These are phyloP conservation scores for Chlorencoelia australis DNA, from an alignment of 2,329 filamentous ascomycete genomes.

Conservation along the genomic window DNA sequence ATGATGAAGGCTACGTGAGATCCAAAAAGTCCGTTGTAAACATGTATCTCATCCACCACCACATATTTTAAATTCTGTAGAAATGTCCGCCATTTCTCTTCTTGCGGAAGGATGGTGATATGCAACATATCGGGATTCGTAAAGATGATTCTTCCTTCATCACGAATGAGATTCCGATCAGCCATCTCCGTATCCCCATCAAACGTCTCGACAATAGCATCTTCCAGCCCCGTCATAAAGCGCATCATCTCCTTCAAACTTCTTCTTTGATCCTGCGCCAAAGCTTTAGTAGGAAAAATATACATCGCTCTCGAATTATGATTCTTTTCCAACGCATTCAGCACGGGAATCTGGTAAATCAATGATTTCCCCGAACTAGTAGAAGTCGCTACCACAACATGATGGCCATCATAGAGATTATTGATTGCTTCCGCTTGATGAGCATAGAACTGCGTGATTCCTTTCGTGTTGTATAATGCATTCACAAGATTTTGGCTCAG, in stretches of 20 bases:
- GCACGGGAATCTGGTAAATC: constrained; percentile 92
- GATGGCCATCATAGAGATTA: constrained; percentile 65
- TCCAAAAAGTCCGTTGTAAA: constrained; percentile 91
- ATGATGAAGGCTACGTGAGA: constrained; percentile 93
- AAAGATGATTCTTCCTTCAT: constrained; percentile 86
- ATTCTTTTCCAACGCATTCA: constrained; percentile 77
- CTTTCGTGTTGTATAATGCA: constrained; percentile 83
- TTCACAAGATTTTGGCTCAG: constrained; percentile 92
- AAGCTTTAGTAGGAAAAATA: constrained; percentile 93
- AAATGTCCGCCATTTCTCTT: constrained; percentile 80
- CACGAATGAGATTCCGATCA: constrained; percentile 68
- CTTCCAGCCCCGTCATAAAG: constrained; percentile 69
- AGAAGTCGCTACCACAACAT: constrained; percentile 89
- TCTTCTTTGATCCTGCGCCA: constrained; percentile 87
- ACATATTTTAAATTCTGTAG: constrained; percentile 85
- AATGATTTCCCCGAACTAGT: constrained; percentile 95
- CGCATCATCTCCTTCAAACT: constrained; percentile 77
- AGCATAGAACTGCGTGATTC: constrained; percentile 76
- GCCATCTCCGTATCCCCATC: constrained; percentile 87
- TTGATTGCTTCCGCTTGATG: constrained; percentile 96
- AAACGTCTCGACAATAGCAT: constrained; percentile 79
- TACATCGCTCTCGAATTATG: constrained; percentile 78
- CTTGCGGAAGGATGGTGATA: constrained; percentile 83
- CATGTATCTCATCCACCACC: constrained; percentile 85
- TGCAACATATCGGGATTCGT: constrained; percentile 99